These are phyloP conservation scores for Pyrenophora graminea DNA, from an alignment of 2,329 filamentous ascomycete species.

Conservation along the genomic window DNA sequence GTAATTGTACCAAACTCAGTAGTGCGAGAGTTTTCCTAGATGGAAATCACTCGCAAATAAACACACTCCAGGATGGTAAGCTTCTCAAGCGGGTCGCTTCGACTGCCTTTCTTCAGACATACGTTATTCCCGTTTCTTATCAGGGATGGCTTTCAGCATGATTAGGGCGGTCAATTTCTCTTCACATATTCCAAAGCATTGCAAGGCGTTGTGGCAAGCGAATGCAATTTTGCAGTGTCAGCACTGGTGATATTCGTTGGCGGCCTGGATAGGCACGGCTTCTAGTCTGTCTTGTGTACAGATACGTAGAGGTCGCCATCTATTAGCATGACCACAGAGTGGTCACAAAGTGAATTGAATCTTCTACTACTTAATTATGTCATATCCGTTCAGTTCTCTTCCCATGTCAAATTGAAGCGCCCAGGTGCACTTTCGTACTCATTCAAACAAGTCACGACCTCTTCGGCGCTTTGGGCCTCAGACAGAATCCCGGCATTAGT, in stretches of 20 bases:
- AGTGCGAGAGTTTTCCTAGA: neutral
- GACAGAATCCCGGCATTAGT: conserved; percentile 77
- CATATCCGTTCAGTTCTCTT: conserved; percentile 43
- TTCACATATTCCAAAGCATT: conserved; percentile 18
- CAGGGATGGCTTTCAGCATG: neutral
- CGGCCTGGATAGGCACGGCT: too few relatives aligned
- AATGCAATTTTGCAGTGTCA: neutral
- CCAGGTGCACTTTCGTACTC: conserved; percentile 77
- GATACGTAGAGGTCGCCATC: too few relatives aligned
- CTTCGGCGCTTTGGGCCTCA: conserved; percentile 72
- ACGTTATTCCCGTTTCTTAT: neutral
- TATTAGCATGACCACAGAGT: too few relatives aligned
- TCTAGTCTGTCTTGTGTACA: too few relatives aligned
- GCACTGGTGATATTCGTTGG: too few relatives aligned
- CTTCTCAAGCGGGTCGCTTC: neutral
- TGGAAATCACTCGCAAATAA: neutral
- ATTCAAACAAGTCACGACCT: conserved; percentile 70
- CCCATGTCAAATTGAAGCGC: conserved; percentile 83
- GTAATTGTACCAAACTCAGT: neutral
- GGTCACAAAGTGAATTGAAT: too few relatives aligned
- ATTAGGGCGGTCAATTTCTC: neutral
- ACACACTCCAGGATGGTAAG: neutral
- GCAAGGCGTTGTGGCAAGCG: conserved; percentile 24
- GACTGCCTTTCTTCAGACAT: conserved; percentile 2
- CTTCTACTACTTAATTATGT: too few relatives aligned